Evolutionary conservation across 148 eudicot species (phyloP), one percentile per base, ranked within the genome.

Genomic region (Cornus florida): DNA sequence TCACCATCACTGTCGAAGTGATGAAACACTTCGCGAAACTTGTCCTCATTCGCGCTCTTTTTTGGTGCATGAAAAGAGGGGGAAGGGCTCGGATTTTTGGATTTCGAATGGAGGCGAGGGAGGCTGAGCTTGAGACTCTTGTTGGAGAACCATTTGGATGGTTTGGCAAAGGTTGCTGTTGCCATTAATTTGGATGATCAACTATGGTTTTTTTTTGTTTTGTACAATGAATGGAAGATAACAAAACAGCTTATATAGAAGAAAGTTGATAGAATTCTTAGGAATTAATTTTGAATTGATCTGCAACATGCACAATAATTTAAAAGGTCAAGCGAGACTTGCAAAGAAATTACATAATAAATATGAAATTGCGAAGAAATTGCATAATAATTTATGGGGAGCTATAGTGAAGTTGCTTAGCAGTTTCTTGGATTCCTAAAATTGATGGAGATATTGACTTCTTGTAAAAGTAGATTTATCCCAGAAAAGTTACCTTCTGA

Each of bases 1-100:
- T 91, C 91, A 3, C 80, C 65, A 33, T 91, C 70, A 0, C 68
- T 38, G 76, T 89, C 92, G 31, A 91, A 83, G 77, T 82, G 86
- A 0, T 53, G 71, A 23, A 91, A 91, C 5, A 91, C 91, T 10
- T 79, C 88, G 71, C 64, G 86, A 19, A 86, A 77, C 72, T 87
- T 86, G 20, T 86, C 89, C 59, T 89, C 89, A 69, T 81, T 75
- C 5, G 82, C 59, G 66, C 80, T 53, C 32, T 24, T 65, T 56
- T 67, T 68, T 19, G 75, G 64, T 6, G 50, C 11, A 56, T 75
- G 74, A 65, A 35, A 50, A 50, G 56, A 41, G 7, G 59, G 78
- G n/a, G n/a, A 66, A 67, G 71, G 74, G 59, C 24, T 48, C 19
- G 73, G 12, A 71, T 71, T 6, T 10, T 70, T 35, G 12, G 86